These are phyloP conservation scores for Sclerotinia nivalis DNA, from an alignment of 2,329 filamentous ascomycete species.

Conservation along the genomic window DNA sequence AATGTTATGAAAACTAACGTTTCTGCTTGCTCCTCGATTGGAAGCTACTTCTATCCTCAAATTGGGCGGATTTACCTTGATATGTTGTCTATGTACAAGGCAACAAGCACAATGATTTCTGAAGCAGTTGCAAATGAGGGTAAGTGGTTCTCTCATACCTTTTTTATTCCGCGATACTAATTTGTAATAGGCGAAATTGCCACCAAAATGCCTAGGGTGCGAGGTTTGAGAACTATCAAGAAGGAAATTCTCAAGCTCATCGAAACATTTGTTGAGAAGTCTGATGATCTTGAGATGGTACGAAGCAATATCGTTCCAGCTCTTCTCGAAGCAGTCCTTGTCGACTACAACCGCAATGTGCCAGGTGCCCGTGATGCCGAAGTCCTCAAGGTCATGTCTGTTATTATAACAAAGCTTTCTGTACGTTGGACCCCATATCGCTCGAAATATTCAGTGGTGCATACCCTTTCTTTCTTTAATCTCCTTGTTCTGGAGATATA, in stretches of 20 bases:
- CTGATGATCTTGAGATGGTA: conserved; percentile 92
- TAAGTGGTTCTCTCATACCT: conserved; percentile 43
- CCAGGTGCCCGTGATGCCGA: conserved; percentile 94
- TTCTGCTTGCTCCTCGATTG: conserved; percentile 95
- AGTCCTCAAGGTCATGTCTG: conserved; percentile 95
- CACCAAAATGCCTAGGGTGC: conserved; percentile 95
- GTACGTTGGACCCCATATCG: conserved; percentile 64
- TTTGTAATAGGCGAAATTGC: conserved; percentile 71
- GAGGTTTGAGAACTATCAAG: conserved; percentile 95
- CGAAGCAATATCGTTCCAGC: conserved; percentile 94
- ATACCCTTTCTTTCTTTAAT: conserved; percentile 32
- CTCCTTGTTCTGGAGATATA: conserved; percentile 18
- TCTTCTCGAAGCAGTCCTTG: conserved; percentile 85
- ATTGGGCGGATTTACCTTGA: conserved; percentile 97
- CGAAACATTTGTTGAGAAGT: conserved; percentile 97
- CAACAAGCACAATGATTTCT: conserved; percentile 94
- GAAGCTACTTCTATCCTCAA: conserved; percentile 96
- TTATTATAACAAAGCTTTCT: conserved; percentile 93
- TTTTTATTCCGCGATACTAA: conserved; percentile 39
- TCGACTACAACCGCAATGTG: conserved; percentile 97
- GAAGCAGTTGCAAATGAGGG: conserved; percentile 85
- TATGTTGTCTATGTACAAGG: conserved; percentile 98
- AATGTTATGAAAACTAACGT: conserved; percentile 99
- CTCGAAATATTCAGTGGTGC: conserved; percentile 50
- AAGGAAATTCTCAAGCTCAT: conserved; percentile 99